Evolutionary conservation across 2,329 filamentous ascomycete genomes (phyloP).

Genomic region (Neurospora sp.): DNA sequence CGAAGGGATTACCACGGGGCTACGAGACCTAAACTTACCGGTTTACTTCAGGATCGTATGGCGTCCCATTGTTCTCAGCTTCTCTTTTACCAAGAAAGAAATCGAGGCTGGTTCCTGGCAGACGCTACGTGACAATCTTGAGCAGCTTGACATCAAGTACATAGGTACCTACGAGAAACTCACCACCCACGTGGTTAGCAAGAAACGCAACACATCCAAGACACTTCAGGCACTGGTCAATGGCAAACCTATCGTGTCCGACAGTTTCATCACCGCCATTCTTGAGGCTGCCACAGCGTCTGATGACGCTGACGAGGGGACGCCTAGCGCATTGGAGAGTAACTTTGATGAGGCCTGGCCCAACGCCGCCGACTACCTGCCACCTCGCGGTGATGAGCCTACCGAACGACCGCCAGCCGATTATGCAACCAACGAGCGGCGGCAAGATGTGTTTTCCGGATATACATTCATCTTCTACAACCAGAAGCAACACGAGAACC

Average conservation of each 20-base stretch:
- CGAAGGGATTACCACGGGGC: background rate
- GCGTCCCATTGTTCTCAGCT: slow-evolving; percentile 72
- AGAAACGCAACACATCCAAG: slow-evolving; percentile 82
- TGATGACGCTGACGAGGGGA: slow-evolving; percentile 36
- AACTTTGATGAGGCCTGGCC: slow-evolving; percentile 80
- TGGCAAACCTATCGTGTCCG: slow-evolving; percentile 65
- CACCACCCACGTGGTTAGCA: slow-evolving; percentile 83
- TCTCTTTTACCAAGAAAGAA: slow-evolving; percentile 65
- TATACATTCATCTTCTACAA: slow-evolving; percentile 88
- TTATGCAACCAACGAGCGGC: slow-evolving; percentile 58
- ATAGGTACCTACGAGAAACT: slow-evolving; percentile 59
- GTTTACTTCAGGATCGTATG: slow-evolving; percentile 55
- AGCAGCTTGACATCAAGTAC: slow-evolving; percentile 84
- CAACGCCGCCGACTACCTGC: slow-evolving; percentile 59
- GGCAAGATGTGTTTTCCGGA: slow-evolving; percentile 68
- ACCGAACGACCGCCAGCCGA: slow-evolving; percentile 55
- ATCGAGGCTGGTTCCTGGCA: slow-evolving; percentile 56
- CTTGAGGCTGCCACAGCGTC: slow-evolving; percentile 45
- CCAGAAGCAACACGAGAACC: slow-evolving; percentile 60
- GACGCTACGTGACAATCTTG: slow-evolving; percentile 55
- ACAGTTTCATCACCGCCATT: slow-evolving; percentile 65
- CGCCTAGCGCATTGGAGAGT: slow-evolving; percentile 53
- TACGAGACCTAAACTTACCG: background rate
- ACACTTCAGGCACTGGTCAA: slow-evolving; percentile 81
- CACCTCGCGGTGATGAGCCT: slow-evolving; percentile 67